Percentiles rank a stretch among this genome's conserved stretches.
These are phyloP conservation scores for Solanum infundibuliforme DNA, from an alignment of 257 asterid species.

Conservation along the genomic window DNA sequence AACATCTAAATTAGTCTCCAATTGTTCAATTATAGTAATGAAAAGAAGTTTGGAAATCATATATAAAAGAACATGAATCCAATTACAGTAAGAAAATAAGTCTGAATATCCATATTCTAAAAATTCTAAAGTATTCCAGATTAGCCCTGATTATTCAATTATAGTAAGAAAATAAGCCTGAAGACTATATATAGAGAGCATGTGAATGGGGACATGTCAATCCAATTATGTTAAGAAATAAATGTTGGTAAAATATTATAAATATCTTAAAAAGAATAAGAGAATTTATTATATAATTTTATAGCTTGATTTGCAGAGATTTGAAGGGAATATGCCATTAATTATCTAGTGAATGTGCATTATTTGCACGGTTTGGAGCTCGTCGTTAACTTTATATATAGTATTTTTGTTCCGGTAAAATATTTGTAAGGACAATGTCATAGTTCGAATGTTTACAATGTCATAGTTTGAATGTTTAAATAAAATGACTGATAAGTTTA, in stretches of 20 bases:
- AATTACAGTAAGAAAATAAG: neutral
- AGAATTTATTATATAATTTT: neutral
- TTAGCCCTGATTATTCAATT: neutral
- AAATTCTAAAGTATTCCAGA: neutral
- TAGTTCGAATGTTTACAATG: neutral
- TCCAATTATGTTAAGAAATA: neutral
- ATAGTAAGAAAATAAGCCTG: neutral
- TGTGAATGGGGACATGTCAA: neutral
- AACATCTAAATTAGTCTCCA: neutral
- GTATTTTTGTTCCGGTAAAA: neutral
- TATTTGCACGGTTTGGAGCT: neutral
- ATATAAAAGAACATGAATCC: neutral
- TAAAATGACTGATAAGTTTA: neutral
- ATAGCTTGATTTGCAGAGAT: neutral
- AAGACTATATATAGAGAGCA: neutral
- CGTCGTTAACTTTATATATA: neutral
- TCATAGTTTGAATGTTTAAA: neutral
- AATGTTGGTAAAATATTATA: neutral
- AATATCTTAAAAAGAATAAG: neutral
- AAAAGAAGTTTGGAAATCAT: neutral
- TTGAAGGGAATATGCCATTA: neutral
- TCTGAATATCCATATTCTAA: neutral
- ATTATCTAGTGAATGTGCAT: neutral
- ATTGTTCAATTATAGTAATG: neutral
- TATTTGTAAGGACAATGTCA: neutral